Percentiles rank a stretch among this genome's conserved stretches.
phyloP scores from a whole-genome alignment of 2,329 filamentous ascomycete genomes.

The Decorospora gaudefroyi region DNA sequence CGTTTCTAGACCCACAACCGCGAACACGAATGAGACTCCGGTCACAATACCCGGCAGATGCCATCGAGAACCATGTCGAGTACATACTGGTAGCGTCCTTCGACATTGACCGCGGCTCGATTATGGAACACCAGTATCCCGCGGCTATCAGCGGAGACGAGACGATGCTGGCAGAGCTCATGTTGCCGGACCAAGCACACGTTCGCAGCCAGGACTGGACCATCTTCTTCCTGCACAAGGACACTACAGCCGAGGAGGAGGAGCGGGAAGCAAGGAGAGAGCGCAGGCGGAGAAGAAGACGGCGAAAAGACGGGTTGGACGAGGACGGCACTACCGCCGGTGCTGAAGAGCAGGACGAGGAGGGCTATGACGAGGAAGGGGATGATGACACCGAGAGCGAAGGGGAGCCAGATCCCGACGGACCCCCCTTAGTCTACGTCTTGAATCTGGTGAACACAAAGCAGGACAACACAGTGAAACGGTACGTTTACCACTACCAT shows the following conservation, averaged over 20 bases:
- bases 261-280: slow-evolving; percentile 62
- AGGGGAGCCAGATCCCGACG: slow-evolving; percentile 66
- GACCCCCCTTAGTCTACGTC: slow-evolving; percentile 93
- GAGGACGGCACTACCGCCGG: slow-evolving; percentile 41
- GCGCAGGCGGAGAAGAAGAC: slow-evolving; percentile 58
- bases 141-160: slow-evolving; percentile 95
- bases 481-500: slow-evolving; percentile 46
- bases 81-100: slow-evolving; percentile 98
- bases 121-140: slow-evolving; percentile 99
- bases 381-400: slow-evolving; percentile 58
- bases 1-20: slow-evolving; percentile 4
- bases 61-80: slow-evolving; percentile 86
- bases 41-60: slow-evolving; percentile 56
- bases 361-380: slow-evolving; percentile 54
- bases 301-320: slow-evolving; percentile 49
- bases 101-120: slow-evolving; percentile 90
- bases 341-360: slow-evolving; percentile 40
- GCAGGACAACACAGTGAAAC: slow-evolving; percentile 87
- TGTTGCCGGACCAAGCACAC: slow-evolving; percentile 97
- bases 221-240: slow-evolving; percentile 98
- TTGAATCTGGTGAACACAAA: slow-evolving; percentile 98
- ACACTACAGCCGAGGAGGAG: slow-evolving; percentile 82
- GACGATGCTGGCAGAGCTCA: slow-evolving; percentile 96
- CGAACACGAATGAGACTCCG: slow-evolving; percentile 39
- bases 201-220: slow-evolving; percentile 97